Evolutionary conservation across 1,284 basidiomycete species (phyloP).

Genomic region (Papiliotrema terrestris): DNA sequence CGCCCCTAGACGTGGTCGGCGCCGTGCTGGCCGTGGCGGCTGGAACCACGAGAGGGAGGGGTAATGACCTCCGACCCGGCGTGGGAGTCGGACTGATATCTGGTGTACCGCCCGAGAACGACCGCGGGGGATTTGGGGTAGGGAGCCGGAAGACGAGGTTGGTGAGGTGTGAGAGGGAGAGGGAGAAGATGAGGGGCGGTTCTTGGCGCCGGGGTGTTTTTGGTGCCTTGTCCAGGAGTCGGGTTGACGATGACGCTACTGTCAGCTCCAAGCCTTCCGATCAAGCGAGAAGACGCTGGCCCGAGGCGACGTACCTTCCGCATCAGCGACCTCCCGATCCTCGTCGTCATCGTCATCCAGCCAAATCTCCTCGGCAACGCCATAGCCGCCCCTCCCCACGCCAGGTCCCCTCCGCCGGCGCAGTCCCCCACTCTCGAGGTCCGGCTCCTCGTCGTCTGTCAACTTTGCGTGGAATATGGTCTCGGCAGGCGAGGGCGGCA

Average conservation of each 20-base stretch:
- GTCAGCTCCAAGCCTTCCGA: no score
- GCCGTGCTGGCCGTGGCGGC: not conserved
- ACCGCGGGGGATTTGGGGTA: slow-evolving; percentile 20
- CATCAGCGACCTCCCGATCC: not conserved
- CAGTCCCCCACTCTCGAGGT: slow-evolving; percentile 14
- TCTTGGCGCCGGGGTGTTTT: slow-evolving; percentile 14
- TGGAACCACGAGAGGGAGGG: not conserved
- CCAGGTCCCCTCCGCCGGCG: not conserved
- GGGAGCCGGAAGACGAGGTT: slow-evolving; percentile 31
- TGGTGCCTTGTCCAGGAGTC: not conserved
- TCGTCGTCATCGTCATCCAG: slow-evolving; percentile 28
- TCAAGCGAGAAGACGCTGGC: no score
- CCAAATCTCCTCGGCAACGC: slow-evolving; percentile 21
- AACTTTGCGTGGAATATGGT: not conserved
- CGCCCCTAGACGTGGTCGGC: not conserved
- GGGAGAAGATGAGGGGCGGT: slow-evolving; percentile 34
- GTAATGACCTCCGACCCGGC: not conserved
- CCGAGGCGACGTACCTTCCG: no score
- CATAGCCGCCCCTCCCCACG: slow-evolving; percentile 10
- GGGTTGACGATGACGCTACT: not conserved
- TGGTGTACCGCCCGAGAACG: slow-evolving; percentile 35
- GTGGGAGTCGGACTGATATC: slow-evolving; percentile 17
- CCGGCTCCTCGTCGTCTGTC: slow-evolving; percentile 8
- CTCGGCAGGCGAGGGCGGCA: slow-evolving; percentile 21
- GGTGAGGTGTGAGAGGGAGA: slow-evolving; percentile 28